Base-by-base conservation (phyloP, 805 yeast species). In the Priceomyces fermenticarens region DNA sequence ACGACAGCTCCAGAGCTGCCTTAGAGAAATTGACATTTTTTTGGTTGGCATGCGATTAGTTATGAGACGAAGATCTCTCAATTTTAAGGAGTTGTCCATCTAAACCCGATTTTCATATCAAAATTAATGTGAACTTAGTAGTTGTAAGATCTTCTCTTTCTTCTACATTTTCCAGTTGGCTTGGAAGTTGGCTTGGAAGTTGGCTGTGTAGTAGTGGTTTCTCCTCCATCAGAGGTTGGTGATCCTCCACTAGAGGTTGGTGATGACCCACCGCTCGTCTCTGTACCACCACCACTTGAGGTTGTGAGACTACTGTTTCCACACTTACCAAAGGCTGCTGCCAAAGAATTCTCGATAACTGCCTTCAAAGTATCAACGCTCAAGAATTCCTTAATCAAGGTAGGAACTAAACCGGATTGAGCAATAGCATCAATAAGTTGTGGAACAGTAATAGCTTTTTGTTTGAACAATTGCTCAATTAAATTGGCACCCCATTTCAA, bases 261-360 rank as follows among this genome's bases (percentile, higher is more conserved):
- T 12, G 30, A n/a, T 5, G 38, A 17, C 14, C 28, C 33, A 15
- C 59, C 36, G 31, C 58, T 40, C n/a, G 51, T 42, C 27, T 51
- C 39, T 14, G 53, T 36, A 5, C 56, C 31, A 9, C 55, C 45
- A 14, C 57, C 53, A 15, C 61, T 47, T 38, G 56, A 52, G 10
- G 63, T 47, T 10, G 60, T 41, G 30, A 35, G 38, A 13, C 30
- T 10, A 30, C 38, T 35, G 35, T 58, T 59, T 15, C 55, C 62
- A 61, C 75, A 69, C 35, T 65, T 47, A 43, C 65, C 64, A 41
- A 59, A 55, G 16, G 70, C 71, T 41, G 72, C 73, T 44, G 70
- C 70, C 53, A 69, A 66, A 20, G 73, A 70, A 40, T 62, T 69
- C 47, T 63, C 63, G 38, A 65, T 58, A 41, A 67, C 64, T n/a